Evolutionary conservation across 352 stramenopile genomes (phyloP).

Genomic region (Globisporangium yorkense): DNA sequence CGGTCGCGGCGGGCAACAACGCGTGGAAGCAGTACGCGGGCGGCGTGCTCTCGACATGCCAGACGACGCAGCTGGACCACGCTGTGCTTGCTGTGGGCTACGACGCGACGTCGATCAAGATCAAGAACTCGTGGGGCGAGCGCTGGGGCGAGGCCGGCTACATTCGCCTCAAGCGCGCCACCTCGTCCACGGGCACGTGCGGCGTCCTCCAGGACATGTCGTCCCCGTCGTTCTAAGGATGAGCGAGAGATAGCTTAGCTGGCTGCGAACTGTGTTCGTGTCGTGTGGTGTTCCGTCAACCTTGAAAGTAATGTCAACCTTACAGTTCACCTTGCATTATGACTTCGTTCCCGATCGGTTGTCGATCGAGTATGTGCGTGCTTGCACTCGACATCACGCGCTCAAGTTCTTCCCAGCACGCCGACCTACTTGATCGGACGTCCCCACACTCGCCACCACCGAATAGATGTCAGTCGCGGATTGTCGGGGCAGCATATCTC

Average conservation of each 20-base stretch:
- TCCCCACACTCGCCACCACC: no score
- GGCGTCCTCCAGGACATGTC: conserved; percentile 32
- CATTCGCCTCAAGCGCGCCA: conserved; percentile 64
- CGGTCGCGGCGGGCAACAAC: conserved; percentile 90
- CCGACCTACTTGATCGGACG: no score
- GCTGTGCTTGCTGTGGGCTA: conserved; percentile 96
- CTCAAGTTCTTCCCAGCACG: no score
- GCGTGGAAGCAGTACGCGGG: conserved; percentile 95
- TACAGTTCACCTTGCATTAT: no score
- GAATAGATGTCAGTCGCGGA: no score
- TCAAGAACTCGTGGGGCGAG: conserved; percentile 96
- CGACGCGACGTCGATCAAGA: conserved; percentile 83
- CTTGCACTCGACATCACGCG: no score
- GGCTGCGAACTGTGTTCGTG: neutral
- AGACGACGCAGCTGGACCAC: conserved; percentile 92
- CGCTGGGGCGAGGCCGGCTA: conserved; percentile 91
- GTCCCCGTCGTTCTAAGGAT: conserved; percentile 17
- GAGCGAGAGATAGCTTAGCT: neutral
- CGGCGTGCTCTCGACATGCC: conserved; percentile 78
- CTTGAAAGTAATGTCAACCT: no score
- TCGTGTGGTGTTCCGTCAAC: neutral
- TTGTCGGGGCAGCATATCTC: no score
- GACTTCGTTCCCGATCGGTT: no score
- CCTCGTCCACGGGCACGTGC: conserved; percentile 39
- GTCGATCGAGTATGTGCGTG: no score